Percentiles rank a stretch among this genome's conserved stretches.
Conservation (phyloP, 805 yeast species). For the Limtongia smithiae region DNA sequence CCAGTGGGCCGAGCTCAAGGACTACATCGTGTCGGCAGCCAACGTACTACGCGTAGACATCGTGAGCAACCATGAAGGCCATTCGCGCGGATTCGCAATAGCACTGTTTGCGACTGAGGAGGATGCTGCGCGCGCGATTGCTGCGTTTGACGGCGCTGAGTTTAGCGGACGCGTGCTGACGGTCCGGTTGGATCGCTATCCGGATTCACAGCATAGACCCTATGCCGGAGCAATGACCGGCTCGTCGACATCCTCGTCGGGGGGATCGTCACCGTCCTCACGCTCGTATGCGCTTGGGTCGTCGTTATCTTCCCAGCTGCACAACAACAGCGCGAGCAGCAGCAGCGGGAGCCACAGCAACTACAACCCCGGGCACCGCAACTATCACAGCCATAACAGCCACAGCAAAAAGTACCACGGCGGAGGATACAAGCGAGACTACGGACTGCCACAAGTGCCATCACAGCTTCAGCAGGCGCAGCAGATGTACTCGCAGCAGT, state of each 20-base stretch:
- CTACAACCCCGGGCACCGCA: not conserved
- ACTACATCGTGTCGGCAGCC: slow-evolving; percentile 32
- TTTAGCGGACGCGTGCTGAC: slow-evolving; percentile 60
- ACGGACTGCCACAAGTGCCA: too few species aligned
- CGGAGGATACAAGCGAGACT: too few species aligned
- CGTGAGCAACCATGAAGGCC: slow-evolving; percentile 41
- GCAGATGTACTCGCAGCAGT: too few species aligned
- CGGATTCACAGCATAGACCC: slow-evolving; percentile 32
- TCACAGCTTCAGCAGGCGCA: too few species aligned
- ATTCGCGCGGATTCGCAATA: slow-evolving; percentile 60
- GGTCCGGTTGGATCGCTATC: slow-evolving; percentile 58
- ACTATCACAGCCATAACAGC: not conserved
- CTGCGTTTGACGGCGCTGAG: slow-evolving; percentile 47
- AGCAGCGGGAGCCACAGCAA: slow-evolving; percentile 1
- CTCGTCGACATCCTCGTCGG: slow-evolving; percentile 8
- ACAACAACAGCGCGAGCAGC: not conserved
- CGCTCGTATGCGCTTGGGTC: not conserved
- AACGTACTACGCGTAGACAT: slow-evolving; percentile 40
- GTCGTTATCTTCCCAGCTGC: not conserved
- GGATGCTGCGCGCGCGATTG: slow-evolving; percentile 50
- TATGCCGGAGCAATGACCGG: not conserved
- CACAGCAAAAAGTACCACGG: too few species aligned
- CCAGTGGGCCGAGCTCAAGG: slow-evolving; percentile 37
- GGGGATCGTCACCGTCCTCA: slow-evolving; percentile 9
- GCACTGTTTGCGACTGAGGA: slow-evolving; percentile 49